Base-by-base conservation (phyloP, 768 basidiomycete genomes). In the Tylopilus rubrobrunneus region DNA sequence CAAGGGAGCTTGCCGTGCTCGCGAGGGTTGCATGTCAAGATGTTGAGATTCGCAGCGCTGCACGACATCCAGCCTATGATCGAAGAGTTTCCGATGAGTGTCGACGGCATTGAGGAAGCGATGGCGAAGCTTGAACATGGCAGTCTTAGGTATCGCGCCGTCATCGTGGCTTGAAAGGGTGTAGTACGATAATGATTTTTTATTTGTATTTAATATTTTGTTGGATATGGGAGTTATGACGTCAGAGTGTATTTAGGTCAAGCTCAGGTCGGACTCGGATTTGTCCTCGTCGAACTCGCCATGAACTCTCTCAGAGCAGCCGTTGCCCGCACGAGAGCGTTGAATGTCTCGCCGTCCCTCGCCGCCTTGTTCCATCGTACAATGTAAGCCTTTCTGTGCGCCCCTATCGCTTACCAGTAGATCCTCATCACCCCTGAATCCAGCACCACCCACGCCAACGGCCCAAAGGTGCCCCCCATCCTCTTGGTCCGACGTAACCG, bases 381-480 rank as follows among this genome's bases (percentile, higher is more conserved):
- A 15, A 42, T 49, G 62, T 64, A 29, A 52, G 62, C 12, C n/a
- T 3, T 27, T 10, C 36, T 15, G 17, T 10, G 15, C n/a, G 1
- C 12, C 8, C 39, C 25, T 19, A 7, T 52, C 33, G 48, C 31
- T 21, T n/a, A n/a, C n/a, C n/a, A n/a, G n/a, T n/a, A 8, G 25
- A 45, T 6, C n/a, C 49, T 49, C 34, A 62, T 63, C n/a, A 17
- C 14, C 41, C 28, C 34, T 34, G 14, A 1, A 21, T n/a, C 41
- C 15, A 76, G 75, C 67, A 79, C 82, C 15, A 80, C 83, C 73
- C 83, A 82, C 57, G 79, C 80, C 44, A 84, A 83, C 57, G 76
- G 81, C 57, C 73, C 83, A 6, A 73, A 80, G 63, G 83, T 83
- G 29, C 29, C 23, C 10, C 36, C 8, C 12, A 2, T 42, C 34